Conservation (phyloP, 768 basidiomycete species). For the Amanita pseudoporphyria region DNA sequence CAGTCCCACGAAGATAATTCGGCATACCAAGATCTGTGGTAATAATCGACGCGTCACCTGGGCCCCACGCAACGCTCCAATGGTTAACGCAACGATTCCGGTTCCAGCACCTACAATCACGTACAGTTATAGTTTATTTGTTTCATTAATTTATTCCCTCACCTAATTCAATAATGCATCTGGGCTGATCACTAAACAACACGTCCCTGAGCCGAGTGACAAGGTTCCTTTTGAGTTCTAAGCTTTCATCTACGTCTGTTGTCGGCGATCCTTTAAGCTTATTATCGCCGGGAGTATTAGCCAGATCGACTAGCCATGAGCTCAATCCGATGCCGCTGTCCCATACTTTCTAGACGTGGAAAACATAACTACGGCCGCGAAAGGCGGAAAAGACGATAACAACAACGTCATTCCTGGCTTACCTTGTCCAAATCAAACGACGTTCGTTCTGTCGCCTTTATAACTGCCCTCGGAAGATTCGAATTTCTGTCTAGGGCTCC, state of each 20-base stretch:
- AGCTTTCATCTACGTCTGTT: background rate
- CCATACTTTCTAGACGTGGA: conserved; percentile 79
- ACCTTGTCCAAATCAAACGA: conserved; percentile 92
- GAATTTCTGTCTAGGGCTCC: too few relatives aligned
- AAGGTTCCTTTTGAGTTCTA: background rate
- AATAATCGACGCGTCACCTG: conserved; percentile 25
- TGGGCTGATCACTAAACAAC: conserved; percentile 29
- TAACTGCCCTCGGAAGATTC: conserved; percentile 1
- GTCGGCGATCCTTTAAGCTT: background rate
- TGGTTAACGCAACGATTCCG: too few relatives aligned
- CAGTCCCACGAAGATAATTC: too few relatives aligned
- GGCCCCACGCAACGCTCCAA: conserved; percentile 39
- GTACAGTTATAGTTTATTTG: background rate
- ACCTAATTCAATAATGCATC: conserved; percentile 67
- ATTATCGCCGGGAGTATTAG: background rate
- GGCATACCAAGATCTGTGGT: conserved; percentile 71
- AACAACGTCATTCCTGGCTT: too few relatives aligned
- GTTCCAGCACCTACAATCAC: conserved; percentile 45
- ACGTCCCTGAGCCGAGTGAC: conserved; percentile 19
- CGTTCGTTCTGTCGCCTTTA: conserved; percentile 68
- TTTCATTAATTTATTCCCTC: conserved; percentile 6
- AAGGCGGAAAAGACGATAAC: too few relatives aligned
- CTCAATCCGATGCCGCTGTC: conserved; percentile 85
- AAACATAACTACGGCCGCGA: conserved; percentile 3
- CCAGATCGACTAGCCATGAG: conserved; percentile 54